Conservation (phyloP, 495 filamentous ascomycete species). For the Annulohypoxylon bovei region DNA sequence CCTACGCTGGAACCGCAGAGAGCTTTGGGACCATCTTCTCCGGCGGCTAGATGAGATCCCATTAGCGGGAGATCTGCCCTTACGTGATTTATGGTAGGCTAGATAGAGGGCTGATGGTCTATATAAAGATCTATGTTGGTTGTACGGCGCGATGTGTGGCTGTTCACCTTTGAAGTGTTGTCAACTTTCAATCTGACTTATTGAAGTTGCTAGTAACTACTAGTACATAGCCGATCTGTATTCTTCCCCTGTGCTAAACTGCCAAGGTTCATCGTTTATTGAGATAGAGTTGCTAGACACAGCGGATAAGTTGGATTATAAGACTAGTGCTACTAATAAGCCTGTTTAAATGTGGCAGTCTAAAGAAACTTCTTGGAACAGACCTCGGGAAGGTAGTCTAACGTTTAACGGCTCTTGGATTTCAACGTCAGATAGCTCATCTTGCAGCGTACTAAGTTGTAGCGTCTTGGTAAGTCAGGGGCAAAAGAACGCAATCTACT, state of each 20-base stretch:
- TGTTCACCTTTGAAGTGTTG: background rate
- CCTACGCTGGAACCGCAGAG: constrained; percentile 24
- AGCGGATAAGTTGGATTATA: background rate
- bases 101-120: constrained; percentile 4
- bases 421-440: background rate
- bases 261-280: background rate
- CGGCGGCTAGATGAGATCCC: background rate
- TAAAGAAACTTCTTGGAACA: background rate
- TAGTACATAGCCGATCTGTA: background rate
- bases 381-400: background rate
- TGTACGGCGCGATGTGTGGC: background rate
- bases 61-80: background rate
- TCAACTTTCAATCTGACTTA: background rate
- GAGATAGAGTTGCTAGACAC: background rate
- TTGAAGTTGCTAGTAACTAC: background rate
- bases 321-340: background rate
- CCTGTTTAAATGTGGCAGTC: background rate
- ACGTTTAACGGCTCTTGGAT: background rate
- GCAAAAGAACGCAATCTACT: background rate
- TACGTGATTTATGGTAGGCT: background rate
- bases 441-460: background rate
- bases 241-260: background rate
- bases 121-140: constrained; percentile 3
- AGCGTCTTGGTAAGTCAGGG: background rate
- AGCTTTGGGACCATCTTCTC: background rate